Evolutionary conservation across 495 filamentous ascomycete genomes (phyloP).

Genomic region (Cenococcum geophilum): DNA sequence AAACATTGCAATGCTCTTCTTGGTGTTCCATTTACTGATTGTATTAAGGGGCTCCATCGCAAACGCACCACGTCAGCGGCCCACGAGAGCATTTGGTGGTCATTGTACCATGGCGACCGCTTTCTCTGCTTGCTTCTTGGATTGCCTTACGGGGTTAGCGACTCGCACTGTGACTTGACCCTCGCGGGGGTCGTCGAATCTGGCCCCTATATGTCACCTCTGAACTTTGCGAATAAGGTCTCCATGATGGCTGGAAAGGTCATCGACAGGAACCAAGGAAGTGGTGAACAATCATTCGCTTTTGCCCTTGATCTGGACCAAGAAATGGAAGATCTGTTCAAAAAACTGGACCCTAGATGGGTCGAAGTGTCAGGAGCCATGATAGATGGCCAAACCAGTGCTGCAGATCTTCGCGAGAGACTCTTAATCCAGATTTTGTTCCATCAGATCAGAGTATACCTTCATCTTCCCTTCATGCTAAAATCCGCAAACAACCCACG

Average conservation of each 20-base stretch:
- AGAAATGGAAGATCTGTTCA: conserved; percentile 42
- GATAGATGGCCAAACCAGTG: conserved; percentile 19
- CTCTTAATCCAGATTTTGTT: conserved; percentile 45
- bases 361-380: conserved; percentile 24
- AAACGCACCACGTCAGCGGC: conserved; percentile 25
- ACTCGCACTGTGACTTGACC: conserved; percentile 36
- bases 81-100: conserved; percentile 43
- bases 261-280: conserved; percentile 47
- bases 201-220: conserved; percentile 21
- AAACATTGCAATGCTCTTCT: neutral
- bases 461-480: conserved; percentile 54
- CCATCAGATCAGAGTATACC: conserved; percentile 42
- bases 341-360: conserved; percentile 39
- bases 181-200: neutral
- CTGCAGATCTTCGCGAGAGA: conserved; percentile 35
- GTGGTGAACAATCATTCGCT: conserved; percentile 37
- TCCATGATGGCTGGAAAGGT: conserved; percentile 46
- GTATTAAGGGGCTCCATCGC: conserved; percentile 27
- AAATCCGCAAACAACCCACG: conserved; percentile 42
- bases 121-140: conserved; percentile 47
- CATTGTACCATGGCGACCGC: conserved; percentile 43
- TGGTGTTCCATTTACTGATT: neutral
- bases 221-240: conserved; percentile 32
- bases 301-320: conserved; percentile 45
- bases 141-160: conserved; percentile 45